Conservation (phyloP, 495 filamentous ascomycete genomes). For the Rusavskia elegans region DNA sequence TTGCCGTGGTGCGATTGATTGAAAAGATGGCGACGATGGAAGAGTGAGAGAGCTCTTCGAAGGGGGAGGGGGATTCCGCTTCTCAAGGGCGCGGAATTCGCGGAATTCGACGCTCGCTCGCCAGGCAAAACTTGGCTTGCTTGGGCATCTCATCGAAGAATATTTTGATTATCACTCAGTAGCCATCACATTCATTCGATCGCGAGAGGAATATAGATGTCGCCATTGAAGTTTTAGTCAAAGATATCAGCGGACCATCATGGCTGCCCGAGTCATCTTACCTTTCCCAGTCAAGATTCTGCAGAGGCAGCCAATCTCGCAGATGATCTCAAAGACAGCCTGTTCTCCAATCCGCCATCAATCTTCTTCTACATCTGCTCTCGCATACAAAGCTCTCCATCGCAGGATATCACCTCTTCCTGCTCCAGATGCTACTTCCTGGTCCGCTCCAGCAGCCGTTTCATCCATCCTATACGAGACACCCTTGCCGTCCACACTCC, state of each 20-base stretch:
- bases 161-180: too few species aligned
- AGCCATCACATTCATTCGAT: too few species aligned
- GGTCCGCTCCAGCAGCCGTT: conserved; percentile 90
- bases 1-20: background rate
- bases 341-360: conserved; percentile 11
- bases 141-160: too few species aligned
- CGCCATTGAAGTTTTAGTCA: too few species aligned
- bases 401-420: conserved; percentile 73
- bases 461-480: conserved; percentile 98
- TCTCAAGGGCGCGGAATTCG: too few species aligned
- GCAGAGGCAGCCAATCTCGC: conserved; percentile 1
- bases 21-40: too few species aligned
- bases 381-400: conserved; percentile 96
- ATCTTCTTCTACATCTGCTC: conserved; percentile 55
- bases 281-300: background rate
- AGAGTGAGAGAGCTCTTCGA: too few species aligned
- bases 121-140: too few species aligned
- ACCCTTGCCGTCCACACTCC: conserved; percentile 62
- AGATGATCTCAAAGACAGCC: conserved; percentile 10
- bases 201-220: too few species aligned
- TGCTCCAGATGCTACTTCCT: conserved; percentile 54
- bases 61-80: too few species aligned
- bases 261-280: conserved; percentile 8
- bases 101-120: too few species aligned
- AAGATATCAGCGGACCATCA: background rate